phyloP scores from a whole-genome alignment of 192 early-diverging fungal species.

The Coemansia asiatica region DNA sequence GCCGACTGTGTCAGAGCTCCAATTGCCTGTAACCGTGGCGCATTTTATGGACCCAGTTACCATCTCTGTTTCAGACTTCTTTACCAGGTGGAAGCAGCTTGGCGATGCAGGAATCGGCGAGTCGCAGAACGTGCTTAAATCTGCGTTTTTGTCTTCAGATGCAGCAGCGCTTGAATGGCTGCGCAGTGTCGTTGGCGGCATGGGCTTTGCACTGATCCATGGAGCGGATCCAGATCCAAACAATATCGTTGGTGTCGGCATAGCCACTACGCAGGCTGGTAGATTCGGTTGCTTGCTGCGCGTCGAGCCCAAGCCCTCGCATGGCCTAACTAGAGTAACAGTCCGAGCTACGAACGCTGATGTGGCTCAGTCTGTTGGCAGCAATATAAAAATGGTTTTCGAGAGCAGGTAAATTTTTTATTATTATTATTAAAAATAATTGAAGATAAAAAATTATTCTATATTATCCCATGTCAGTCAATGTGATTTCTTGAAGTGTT shows the following conservation, averaged over 20 bases:
- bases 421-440: neutral
- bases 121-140: slow-evolving; percentile 57
- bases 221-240: slow-evolving; percentile 85
- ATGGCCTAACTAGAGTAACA: slow-evolving; percentile 87
- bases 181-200: slow-evolving; percentile 62
- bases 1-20: slow-evolving; percentile 60
- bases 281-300: slow-evolving; percentile 90
- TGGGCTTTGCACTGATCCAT: slow-evolving; percentile 73
- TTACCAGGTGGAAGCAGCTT: slow-evolving; percentile 93
- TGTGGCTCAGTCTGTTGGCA: slow-evolving; percentile 59
- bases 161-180: slow-evolving; percentile 57
- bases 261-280: slow-evolving; percentile 75
- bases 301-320: slow-evolving; percentile 81
- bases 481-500: no score
- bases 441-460: no score
- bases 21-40: slow-evolving; percentile 74
- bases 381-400: slow-evolving; percentile 46
- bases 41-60: slow-evolving; percentile 88
- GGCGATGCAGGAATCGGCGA: slow-evolving; percentile 81
- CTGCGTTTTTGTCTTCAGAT: slow-evolving; percentile 30
- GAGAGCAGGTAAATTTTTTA: slow-evolving; percentile 4
- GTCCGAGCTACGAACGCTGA: slow-evolving; percentile 83
- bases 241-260: slow-evolving; percentile 88
- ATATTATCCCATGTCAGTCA: no score
- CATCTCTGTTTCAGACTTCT: slow-evolving; percentile 77